These are phyloP conservation scores for Neurospora sp. DNA, from an alignment of 495 filamentous ascomycete species.

Conservation along the genomic window DNA sequence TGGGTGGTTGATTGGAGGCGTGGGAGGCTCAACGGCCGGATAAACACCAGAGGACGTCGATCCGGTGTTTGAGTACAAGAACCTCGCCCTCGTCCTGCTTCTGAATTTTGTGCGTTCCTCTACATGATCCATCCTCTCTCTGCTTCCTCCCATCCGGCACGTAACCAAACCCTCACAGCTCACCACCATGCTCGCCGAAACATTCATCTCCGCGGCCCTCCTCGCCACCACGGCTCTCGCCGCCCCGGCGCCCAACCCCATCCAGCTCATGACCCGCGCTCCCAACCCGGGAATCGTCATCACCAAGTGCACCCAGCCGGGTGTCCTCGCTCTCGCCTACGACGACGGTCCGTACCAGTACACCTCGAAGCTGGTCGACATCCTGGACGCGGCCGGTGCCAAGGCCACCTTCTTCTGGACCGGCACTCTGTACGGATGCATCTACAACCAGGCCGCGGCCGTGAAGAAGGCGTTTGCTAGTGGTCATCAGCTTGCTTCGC, in stretches of 20 bases:
- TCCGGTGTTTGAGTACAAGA: background rate
- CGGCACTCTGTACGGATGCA: constrained; percentile 48
- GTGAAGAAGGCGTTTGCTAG: constrained; percentile 39
- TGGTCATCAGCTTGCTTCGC: constrained; percentile 42
- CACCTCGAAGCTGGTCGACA: constrained; percentile 54
- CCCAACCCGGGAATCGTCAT: constrained; percentile 30
- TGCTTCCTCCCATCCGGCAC: background rate
- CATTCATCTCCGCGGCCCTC: constrained; percentile 17
- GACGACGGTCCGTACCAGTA: constrained; percentile 68
- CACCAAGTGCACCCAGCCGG: constrained; percentile 29
- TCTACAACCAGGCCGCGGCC: constrained; percentile 37
- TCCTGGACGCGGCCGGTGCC: constrained; percentile 50
- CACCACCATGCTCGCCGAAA: constrained; percentile 21
- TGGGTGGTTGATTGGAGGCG: background rate
- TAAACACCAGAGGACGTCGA: background rate
- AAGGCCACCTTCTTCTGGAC: constrained; percentile 50
- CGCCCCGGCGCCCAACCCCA: constrained; percentile 21
- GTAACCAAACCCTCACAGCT: background rate
- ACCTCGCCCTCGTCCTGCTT: background rate
- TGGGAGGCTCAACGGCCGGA: background rate
- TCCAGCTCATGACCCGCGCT: constrained; percentile 27
- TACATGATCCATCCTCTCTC: background rate
- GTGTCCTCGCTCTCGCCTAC: constrained; percentile 46
- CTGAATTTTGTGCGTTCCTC: too few species aligned
- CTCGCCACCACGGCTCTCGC: constrained; percentile 19